phyloP scores from a whole-genome alignment of 2,329 filamentous ascomycete genomes.

The Penicillium sp. region DNA sequence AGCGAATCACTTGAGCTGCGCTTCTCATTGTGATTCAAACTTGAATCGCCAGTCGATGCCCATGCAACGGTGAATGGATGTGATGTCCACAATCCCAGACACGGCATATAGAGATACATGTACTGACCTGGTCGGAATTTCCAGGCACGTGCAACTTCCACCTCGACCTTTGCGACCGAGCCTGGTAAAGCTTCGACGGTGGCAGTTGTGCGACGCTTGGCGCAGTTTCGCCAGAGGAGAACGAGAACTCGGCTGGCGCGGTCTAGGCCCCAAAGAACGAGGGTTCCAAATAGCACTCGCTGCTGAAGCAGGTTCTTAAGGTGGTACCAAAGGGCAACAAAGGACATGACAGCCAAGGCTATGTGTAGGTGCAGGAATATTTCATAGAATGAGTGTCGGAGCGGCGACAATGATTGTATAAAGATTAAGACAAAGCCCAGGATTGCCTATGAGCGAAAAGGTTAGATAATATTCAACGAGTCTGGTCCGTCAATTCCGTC shows the following conservation, averaged over 20 bases:
- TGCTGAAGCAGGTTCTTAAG: conserved; percentile 31
- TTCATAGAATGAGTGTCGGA: conserved; percentile 48
- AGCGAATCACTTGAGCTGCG: conserved; percentile 32
- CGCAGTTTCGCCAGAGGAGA: conserved; percentile 54
- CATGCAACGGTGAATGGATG: conserved; percentile 46
- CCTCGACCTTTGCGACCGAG: conserved; percentile 52
- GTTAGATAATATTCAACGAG: conserved; percentile 45
- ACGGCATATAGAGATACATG: conserved; percentile 59
- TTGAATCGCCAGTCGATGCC: conserved; percentile 27
- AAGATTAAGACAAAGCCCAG: conserved; percentile 40
- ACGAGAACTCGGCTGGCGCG: conserved; percentile 48
- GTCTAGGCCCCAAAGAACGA: conserved; percentile 37
- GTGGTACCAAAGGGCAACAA: conserved; percentile 42
- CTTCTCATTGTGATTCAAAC: conserved; percentile 23
- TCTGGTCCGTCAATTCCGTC: background rate
- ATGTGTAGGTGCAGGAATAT: conserved; percentile 46
- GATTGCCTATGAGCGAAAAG: conserved; percentile 35
- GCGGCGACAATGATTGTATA: conserved; percentile 42
- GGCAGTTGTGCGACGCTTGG: conserved; percentile 49
- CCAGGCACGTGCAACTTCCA: conserved; percentile 33
- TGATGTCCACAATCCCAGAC: conserved; percentile 42
- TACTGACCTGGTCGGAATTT: conserved; percentile 49
- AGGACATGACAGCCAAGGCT: conserved; percentile 38
- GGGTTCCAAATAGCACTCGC: conserved; percentile 30
- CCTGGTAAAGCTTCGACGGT: conserved; percentile 57